Evolutionary conservation across 2,329 filamentous ascomycete species (phyloP).

Genomic region (Colletotrichum cordylinicola): DNA sequence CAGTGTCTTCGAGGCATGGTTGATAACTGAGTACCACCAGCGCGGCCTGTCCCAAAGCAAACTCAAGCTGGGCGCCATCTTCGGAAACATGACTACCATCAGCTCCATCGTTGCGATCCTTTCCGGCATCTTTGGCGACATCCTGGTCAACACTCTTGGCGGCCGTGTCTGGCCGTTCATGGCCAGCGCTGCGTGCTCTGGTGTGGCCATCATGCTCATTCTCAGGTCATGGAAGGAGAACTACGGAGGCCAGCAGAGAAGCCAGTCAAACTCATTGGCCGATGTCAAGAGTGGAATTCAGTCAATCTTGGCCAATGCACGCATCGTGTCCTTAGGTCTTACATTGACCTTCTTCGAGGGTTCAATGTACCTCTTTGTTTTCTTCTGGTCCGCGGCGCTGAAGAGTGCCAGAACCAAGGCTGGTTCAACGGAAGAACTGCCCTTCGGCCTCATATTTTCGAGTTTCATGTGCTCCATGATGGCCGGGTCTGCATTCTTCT

Average conservation of each 20-base stretch:
- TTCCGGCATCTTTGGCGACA: conserved; percentile 57
- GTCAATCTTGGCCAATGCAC: conserved; percentile 43
- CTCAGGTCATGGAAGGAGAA: conserved; percentile 45
- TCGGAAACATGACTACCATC: conserved; percentile 56
- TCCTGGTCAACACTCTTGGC: conserved; percentile 50
- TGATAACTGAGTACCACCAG: conserved; percentile 61
- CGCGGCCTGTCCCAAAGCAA: conserved; percentile 46
- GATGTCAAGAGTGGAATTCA: conserved; percentile 27
- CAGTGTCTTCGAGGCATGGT: conserved; percentile 65
- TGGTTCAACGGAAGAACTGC: conserved; percentile 32
- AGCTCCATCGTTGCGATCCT: conserved; percentile 62
- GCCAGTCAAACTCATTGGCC: conserved; percentile 11
- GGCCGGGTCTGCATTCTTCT: conserved; percentile 57
- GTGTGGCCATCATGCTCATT: conserved; percentile 50
- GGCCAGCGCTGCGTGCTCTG: conserved; percentile 45
- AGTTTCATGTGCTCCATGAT: conserved; percentile 64
- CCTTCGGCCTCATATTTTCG: conserved; percentile 59
- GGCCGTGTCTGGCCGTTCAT: conserved; percentile 61
- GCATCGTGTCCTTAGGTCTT: conserved; percentile 56
- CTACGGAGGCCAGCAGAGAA: conserved; percentile 24
- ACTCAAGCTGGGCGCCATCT: conserved; percentile 53
- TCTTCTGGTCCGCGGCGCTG: conserved; percentile 66
- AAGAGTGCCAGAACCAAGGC: conserved; percentile 40
- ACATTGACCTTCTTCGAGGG: conserved; percentile 65
- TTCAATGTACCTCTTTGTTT: conserved; percentile 67